Evolutionary conservation across 495 filamentous ascomycete species (phyloP), one percentile per base, ranked within the genome.

Genomic region (Cercophora newfieldiana): DNA sequence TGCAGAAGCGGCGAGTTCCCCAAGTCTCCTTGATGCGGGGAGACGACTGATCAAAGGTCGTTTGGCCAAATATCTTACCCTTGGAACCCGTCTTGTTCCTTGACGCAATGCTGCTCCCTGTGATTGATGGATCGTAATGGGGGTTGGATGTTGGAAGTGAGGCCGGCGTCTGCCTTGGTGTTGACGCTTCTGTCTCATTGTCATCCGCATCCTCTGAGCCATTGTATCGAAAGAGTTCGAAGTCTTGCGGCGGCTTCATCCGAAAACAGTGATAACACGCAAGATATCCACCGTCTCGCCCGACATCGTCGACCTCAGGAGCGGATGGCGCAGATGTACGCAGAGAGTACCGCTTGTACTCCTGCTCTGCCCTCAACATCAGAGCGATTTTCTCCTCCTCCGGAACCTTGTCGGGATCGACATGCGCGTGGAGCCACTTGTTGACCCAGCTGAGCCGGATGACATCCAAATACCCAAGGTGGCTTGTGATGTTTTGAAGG

Each of bases 251-350:
- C 1, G 25, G 29, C 26, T 65, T 67, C 29, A 75, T 54, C 10
- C 25, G 54, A 31, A 64, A 74, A 59, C 74, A 76, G 61, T 73
- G 69, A n/a, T 75, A 76, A 50, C 74, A 76, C 2, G 48, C 72
- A 18, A 73, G 69, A n/a, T 54, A 19, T 21, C 54, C 69, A 7
- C 65, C 58, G 19, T 53, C 59, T 49, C 22, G 33, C 19, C 22
- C 44, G 25, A n/a, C 56, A 29, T 25, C 22, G 5, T n/a, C 25
- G 10, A 25, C 59, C 49, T 59, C 47, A 8, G 24, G 64, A 4
- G 7, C 30, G 19, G 56, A 30, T 30, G 31, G 59, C 4, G 7
- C 26, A 22, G 56, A 37, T 22, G 56, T 50, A 10, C 65, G 64
- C n/a, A 59, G 61, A 26, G 47, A 70, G 26, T 69, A 65, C 8